Base-by-base conservation (phyloP, 352 stramenopile species). In the Phytophthora colocasiae region DNA sequence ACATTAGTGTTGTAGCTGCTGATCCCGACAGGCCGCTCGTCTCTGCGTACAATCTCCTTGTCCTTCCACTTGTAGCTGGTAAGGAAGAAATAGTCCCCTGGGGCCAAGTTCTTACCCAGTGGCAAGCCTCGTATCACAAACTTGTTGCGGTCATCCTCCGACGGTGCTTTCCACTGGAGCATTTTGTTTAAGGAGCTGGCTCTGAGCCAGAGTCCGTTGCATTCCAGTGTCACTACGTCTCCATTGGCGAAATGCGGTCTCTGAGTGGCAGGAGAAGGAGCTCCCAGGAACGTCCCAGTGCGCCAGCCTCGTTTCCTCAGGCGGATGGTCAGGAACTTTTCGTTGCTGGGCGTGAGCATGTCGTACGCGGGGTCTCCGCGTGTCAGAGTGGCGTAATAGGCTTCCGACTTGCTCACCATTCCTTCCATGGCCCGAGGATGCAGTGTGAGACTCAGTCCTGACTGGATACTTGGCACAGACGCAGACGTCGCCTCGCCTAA, bases 371-470 rank as follows among this genome's bases (percentile, higher is more conserved):
- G 71, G 26, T 86, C 63, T n/a, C 84, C 85, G 24, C 75, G 70
- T 27, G 85, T 96, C 27, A 96, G 75, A 58, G 87, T 94, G 26
- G 86, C 88, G 55, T 93, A 93, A 58, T 92, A 92, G 44, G 81
- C 79, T 61, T 96, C 86, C n/a, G 85, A 90, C 65, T 94, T 95
- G 72, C 85, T 91, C 44, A 96, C 73, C 86, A 95, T 96, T 39
- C 88, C 88, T 19, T 80, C 48, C 2, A 89, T 47, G 8, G 79
- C 71, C 40, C 87, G 78, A 26, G 88, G 64, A 56, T 96, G 88
- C 40, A 96, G 70, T 51, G 86, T 96, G 26, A 96, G 73, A 31
- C 81, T 89, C 32, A 89, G 66, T 3, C 86, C 86, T 1, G 86
- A 91, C 58, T 90, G 81, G 54, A 95, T 90, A 22, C 77, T 77